These are phyloP conservation scores for Peterozyma toletana DNA, from an alignment of 805 yeast species.

Conservation along the genomic window DNA sequence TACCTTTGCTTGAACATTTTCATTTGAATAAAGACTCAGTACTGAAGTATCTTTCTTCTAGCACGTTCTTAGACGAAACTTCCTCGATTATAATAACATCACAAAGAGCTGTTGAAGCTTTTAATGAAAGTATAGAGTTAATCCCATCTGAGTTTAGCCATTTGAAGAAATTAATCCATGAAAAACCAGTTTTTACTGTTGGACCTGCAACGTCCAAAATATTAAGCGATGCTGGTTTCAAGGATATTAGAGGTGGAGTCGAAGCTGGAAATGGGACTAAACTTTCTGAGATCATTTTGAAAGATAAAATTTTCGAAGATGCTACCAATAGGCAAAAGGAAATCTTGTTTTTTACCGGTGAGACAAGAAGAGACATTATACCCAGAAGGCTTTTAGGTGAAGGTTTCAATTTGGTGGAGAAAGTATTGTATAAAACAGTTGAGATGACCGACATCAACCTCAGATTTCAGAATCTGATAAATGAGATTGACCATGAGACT, in stretches of 20 bases:
- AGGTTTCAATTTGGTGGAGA: constrained; percentile 45
- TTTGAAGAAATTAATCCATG: constrained; percentile 21
- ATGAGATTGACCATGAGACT: constrained; percentile 5
- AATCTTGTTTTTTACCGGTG: constrained; percentile 75
- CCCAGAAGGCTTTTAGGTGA: constrained; percentile 47
- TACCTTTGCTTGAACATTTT: constrained; percentile 70
- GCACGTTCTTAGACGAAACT: constrained; percentile 29
- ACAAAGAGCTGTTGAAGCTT: constrained; percentile 84
- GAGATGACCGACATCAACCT: constrained; percentile 37
- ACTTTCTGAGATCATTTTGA: constrained; percentile 56
- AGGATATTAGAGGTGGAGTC: constrained; percentile 61
- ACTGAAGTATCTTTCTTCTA: constrained; percentile 32
- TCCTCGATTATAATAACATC: constrained; percentile 73
- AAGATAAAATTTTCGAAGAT: constrained; percentile 19
- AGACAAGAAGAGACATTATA: constrained; percentile 71
- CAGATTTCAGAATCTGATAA: constrained; percentile 20
- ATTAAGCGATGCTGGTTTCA: constrained; percentile 55
- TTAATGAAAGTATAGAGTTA: constrained; percentile 35
- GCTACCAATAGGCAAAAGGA: constrained; percentile 8
- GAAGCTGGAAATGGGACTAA: constrained; percentile 76
- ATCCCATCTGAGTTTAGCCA: background rate
- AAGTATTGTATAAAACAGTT: constrained; percentile 64
- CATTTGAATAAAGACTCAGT: constrained; percentile 43
- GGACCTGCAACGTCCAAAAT: constrained; percentile 82
- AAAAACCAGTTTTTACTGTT: constrained; percentile 69